Base-by-base conservation (phyloP, 2,329 filamentous ascomycete species). In the Niveomyces coronatus region DNA sequence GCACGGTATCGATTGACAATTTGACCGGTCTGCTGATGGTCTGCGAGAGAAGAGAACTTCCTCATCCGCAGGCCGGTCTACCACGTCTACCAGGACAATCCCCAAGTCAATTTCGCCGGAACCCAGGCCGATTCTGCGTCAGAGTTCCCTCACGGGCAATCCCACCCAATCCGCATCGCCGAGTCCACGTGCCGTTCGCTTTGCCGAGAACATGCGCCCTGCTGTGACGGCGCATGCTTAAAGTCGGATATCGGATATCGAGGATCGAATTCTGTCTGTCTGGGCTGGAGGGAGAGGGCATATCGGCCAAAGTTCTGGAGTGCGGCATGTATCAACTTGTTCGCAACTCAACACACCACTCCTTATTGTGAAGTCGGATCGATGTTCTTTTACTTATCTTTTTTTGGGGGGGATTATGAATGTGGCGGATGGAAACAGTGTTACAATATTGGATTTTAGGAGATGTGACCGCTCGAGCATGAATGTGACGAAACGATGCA, bases 1-100 rank as follows among this genome's bases (percentile, higher is more conserved):
- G 65, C 87, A 98, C 66, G 89, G 88, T 61, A 95, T 96, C 74
- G 89, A 95, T 80, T 98, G 86, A 89, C 77, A 77, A 76, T 75
- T 71, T 71, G 76, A 81, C 76, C 76, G 76, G 76, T 67, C 74
- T 74, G 68, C 63, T 60, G 73, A 72, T 56, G 61, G 54, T 57
- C 60, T 58, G 58, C 56, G 52, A 49, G 57, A 58, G 53, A 57
- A 67, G 54, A 57, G 55, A 50, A 46, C 51, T 51, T 60, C 63
- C 54, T 60, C 56, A 62, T 71, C 71, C 70, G 70, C 70, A 71
- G 73, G 70, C 73, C 73, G 73, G 74, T 78, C 71, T 65, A 65
- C 61, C 26, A 27, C 31, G 37, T 39, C 37, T 60, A 56, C 59
- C 43, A 56, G 56, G 58, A 62, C 65, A 55, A 52, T 61, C 38